A percentile compares a stretch with the other conserved stretches of the same genome.
These are phyloP conservation scores for Ogataea trehaloabstinens DNA, from an alignment of 805 yeast genomes.

Conservation along the genomic window DNA sequence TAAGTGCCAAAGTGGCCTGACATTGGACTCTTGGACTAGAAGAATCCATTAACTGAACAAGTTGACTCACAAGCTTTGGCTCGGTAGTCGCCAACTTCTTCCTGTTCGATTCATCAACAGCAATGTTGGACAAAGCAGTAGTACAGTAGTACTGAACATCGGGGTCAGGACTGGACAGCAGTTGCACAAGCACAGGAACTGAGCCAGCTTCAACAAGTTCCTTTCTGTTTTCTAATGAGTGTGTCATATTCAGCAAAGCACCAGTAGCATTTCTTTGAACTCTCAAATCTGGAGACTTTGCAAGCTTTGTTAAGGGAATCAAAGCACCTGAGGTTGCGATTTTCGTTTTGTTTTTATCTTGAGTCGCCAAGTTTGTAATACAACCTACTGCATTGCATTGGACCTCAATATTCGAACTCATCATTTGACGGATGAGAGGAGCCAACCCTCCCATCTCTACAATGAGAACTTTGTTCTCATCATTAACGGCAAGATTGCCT, in stretches of 20 bases:
- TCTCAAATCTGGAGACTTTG: conserved; percentile 89
- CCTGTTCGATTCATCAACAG: conserved; percentile 92
- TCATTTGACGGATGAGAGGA: conserved; percentile 96
- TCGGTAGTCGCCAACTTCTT: conserved; percentile 87
- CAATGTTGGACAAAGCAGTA: conserved; percentile 93
- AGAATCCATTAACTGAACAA: conserved; percentile 89
- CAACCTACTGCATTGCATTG: conserved; percentile 99
- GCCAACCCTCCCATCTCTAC: conserved; percentile 98
- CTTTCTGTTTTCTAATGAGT: conserved; percentile 91
- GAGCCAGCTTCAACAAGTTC: conserved; percentile 98
- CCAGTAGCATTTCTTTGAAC: conserved; percentile 99
- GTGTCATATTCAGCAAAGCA: conserved; percentile 96
- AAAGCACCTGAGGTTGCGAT: conserved; percentile 96
- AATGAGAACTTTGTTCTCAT: conserved; percentile 86
- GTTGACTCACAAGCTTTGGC: conserved; percentile 83
- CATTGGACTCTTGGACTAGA: conserved; percentile 95
- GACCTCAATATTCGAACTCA: conserved; percentile 94
- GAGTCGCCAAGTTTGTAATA: conserved; percentile 95
- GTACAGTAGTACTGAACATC: conserved; percentile 99
- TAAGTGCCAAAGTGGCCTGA: conserved; percentile 93
- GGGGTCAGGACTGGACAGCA: conserved; percentile 82
- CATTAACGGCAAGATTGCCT: conserved; percentile 97
- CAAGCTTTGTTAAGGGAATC: conserved; percentile 89
- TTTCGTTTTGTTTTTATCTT: conserved; percentile 93
- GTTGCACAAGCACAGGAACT: conserved; percentile 89